phyloP scores from a whole-genome alignment of 495 filamentous ascomycete genomes.

The Aspergillus sclerotioniger region DNA sequence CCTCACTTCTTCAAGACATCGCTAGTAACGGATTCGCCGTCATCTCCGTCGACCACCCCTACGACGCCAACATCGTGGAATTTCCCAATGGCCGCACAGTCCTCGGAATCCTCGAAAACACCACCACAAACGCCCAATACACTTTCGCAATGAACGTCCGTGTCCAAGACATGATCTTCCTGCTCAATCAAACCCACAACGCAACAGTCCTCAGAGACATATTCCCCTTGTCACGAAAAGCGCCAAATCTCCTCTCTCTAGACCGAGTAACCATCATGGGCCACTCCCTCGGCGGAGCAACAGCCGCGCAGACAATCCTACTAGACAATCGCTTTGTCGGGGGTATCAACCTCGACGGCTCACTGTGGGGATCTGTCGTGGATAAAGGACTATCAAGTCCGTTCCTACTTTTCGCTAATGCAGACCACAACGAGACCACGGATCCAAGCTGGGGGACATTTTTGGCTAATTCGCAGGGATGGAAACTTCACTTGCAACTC shows the following conservation, averaged over 20 bases:
- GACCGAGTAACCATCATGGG: slow-evolving; percentile 37
- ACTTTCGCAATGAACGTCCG: slow-evolving; percentile 21
- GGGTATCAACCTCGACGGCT: slow-evolving; percentile 50
- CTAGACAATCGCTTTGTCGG: slow-evolving; percentile 40
- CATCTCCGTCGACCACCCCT: slow-evolving; percentile 48
- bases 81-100: slow-evolving; percentile 37
- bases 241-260: background rate
- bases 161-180: slow-evolving; percentile 34
- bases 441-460: slow-evolving; percentile 26
- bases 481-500: slow-evolving; percentile 28
- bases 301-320: slow-evolving; percentile 40
- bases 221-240: slow-evolving; percentile 16
- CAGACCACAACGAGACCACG: slow-evolving; percentile 17
- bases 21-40: slow-evolving; percentile 50
- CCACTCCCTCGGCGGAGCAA: slow-evolving; percentile 56
- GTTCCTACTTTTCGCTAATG: slow-evolving; percentile 30
- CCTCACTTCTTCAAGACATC: slow-evolving; percentile 35
- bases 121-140: slow-evolving; percentile 14
- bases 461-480: slow-evolving; percentile 25
- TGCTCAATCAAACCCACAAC: slow-evolving; percentile 31
- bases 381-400: slow-evolving; percentile 23
- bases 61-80: slow-evolving; percentile 47
- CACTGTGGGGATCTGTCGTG: slow-evolving; percentile 30
- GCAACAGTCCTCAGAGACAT: slow-evolving; percentile 6
- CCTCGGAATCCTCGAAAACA: background rate